These are phyloP conservation scores for Rhodotorula glutinis DNA, from an alignment of 1,284 basidiomycete species.

Conservation along the genomic window DNA sequence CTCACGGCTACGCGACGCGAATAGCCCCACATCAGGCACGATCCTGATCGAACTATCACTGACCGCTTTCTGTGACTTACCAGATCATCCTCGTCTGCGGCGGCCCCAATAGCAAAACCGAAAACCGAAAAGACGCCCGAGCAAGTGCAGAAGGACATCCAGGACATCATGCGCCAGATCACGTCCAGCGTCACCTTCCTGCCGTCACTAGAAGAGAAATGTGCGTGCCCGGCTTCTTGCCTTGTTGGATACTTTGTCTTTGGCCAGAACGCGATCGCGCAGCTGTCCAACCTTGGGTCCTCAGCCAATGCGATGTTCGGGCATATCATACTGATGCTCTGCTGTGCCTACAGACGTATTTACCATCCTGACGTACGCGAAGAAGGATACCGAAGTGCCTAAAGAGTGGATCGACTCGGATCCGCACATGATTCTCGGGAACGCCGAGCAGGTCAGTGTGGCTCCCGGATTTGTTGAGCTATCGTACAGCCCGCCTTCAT, in stretches of 20 bases:
- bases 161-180: conserved; percentile 97
- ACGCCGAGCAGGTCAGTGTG: conserved; percentile 84
- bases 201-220: conserved; percentile 90
- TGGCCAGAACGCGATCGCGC: too few species aligned
- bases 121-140: conserved; percentile 62
- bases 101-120: conserved; percentile 20
- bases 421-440: conserved; percentile 88
- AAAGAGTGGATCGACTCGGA: conserved; percentile 93
- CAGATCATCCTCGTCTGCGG: not conserved
- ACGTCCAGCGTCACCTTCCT: conserved; percentile 93
- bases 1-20: too few species aligned
- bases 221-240: conserved; percentile 62
- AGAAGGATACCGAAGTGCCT: conserved; percentile 76
- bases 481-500: not conserved
- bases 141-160: conserved; percentile 95
- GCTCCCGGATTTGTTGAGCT: conserved; percentile 25
- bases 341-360: conserved; percentile 55
- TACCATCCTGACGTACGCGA: conserved; percentile 91
- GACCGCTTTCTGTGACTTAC: too few species aligned
- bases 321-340: not conserved
- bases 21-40: too few species aligned
- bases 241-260: too few species aligned
- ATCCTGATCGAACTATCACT: too few species aligned
- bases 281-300: not conserved
- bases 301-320: not conserved